Evolutionary conservation across 2,329 filamentous ascomycete genomes (phyloP).

Genomic region (Phaeoacremonium minimum): DNA sequence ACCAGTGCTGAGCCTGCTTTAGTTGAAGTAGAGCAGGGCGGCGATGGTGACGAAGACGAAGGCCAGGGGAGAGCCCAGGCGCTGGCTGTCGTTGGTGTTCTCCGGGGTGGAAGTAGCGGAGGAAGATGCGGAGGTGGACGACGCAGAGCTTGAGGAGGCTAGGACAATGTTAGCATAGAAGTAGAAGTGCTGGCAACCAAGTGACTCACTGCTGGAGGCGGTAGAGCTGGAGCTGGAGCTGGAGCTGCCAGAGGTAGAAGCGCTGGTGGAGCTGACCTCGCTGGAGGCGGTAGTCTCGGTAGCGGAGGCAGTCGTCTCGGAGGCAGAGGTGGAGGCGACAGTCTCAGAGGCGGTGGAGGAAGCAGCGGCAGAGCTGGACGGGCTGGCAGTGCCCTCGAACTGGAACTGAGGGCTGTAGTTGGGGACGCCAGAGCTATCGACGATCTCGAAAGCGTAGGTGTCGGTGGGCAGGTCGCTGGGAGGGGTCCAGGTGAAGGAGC

Average conservation of each 20-base stretch:
- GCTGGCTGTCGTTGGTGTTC: conserved; percentile 29
- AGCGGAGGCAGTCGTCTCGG: conserved; percentile 12
- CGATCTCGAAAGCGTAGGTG: conserved; percentile 41
- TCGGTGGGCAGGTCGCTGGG: conserved; percentile 27
- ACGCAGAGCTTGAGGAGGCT: no score
- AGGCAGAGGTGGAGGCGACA: conserved; percentile 5
- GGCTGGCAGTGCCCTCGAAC: conserved; percentile 20
- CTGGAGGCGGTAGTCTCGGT: conserved; percentile 13
- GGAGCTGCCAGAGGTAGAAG: conserved; percentile 7
- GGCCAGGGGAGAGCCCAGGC: conserved; percentile 33
- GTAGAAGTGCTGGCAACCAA: background rate
- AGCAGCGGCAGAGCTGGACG: conserved; percentile 9
- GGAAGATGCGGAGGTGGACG: conserved; percentile 12
- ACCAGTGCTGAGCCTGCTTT: conserved; percentile 14
- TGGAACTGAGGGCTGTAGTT: conserved; percentile 41
- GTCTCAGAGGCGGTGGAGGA: conserved; percentile 11
- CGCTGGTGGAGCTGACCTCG: conserved; percentile 14
- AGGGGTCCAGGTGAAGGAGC: conserved; percentile 33
- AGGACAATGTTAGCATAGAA: background rate
- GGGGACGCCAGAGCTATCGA: conserved; percentile 25
- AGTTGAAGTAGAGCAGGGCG: conserved; percentile 37
- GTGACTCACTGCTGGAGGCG: background rate
- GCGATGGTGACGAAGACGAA: conserved; percentile 32
- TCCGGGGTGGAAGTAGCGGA: conserved; percentile 17
- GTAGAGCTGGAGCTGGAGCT: background rate